phyloP scores from a whole-genome alignment of 306 rosid genomes.

The Vigna angularis region DNA sequence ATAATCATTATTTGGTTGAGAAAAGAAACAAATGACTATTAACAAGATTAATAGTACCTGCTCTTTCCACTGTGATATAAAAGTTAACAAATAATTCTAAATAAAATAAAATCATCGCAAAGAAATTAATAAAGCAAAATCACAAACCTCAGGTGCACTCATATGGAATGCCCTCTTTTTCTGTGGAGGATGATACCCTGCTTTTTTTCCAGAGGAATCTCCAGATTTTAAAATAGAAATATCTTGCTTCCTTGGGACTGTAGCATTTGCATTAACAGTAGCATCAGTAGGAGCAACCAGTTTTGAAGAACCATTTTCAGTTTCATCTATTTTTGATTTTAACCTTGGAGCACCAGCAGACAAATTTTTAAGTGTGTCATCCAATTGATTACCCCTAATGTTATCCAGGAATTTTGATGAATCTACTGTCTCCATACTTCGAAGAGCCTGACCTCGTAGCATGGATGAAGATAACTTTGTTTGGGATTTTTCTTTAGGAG shows the following conservation, averaged over 20 bases:
- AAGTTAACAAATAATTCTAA: neutral
- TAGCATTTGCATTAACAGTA: conserved; percentile 45
- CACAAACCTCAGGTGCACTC: conserved; percentile 93
- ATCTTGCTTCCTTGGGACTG: conserved; percentile 46
- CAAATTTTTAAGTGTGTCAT: conserved; percentile 39
- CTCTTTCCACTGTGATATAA: neutral
- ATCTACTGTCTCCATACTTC: conserved; percentile 82
- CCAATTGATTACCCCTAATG: conserved; percentile 36
- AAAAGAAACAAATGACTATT: conserved; percentile 20
- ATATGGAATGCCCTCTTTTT: conserved; percentile 73
- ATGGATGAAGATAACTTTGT: conserved; percentile 78
- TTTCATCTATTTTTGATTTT: conserved; percentile 53
- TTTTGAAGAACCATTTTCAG: conserved; percentile 53
- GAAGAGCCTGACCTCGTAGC: conserved; percentile 85
- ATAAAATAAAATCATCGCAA: conserved; percentile 14
- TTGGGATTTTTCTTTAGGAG: conserved; percentile 78
- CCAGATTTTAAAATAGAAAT: conserved; percentile 33
- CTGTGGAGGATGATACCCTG: conserved; percentile 50
- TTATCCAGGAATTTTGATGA: conserved; percentile 65
- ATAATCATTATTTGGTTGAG: conserved; percentile 11
- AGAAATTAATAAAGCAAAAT: conserved; percentile 26
- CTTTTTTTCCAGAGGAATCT: conserved; percentile 50
- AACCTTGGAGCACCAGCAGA: conserved; percentile 50
- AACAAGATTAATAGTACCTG: neutral
- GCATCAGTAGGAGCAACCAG: conserved; percentile 45